Evolutionary conservation across 1,139 yeast species (phyloP).

Genomic region (Taphrina sp.): DNA sequence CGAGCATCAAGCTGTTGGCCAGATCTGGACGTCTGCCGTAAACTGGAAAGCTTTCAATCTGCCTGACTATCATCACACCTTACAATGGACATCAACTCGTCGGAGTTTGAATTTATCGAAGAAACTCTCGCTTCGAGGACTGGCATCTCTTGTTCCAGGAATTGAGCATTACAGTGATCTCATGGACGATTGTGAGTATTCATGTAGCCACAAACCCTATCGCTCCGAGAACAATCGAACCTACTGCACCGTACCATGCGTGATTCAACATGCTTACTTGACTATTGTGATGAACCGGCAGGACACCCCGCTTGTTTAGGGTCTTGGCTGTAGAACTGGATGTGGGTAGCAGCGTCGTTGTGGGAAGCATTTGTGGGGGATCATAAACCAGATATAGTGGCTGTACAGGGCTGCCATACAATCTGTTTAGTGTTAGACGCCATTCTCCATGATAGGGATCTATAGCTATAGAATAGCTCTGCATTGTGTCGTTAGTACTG

Average conservation of each 20-base stretch:
- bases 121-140: too few relatives aligned
- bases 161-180: too few relatives aligned
- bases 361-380: slow-evolving; percentile 96
- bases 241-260: slow-evolving; percentile 38
- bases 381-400: slow-evolving; percentile 87
- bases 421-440: slow-evolving; percentile 55
- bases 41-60: too few relatives aligned
- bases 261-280: slow-evolving; percentile 2
- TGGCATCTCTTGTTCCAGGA: too few relatives aligned
- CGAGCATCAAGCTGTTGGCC: too few relatives aligned
- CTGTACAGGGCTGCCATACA: slow-evolving; percentile 78
- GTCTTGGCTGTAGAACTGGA: slow-evolving; percentile 40
- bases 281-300: slow-evolving; percentile 22
- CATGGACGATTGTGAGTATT: not conserved
- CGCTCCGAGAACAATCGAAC: slow-evolving; percentile 40
- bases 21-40: too few relatives aligned
- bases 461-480: slow-evolving; percentile 47
- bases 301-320: too few relatives aligned
- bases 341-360: slow-evolving; percentile 47
- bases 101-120: too few relatives aligned
- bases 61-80: too few relatives aligned
- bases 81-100: too few relatives aligned
- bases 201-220: slow-evolving; percentile 34
- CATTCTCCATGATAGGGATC: slow-evolving; percentile 38
- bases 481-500: slow-evolving; percentile 61